phyloP scores from a whole-genome alignment of 202 grass and related monocot species.

The Saccharum hybrid region DNA sequence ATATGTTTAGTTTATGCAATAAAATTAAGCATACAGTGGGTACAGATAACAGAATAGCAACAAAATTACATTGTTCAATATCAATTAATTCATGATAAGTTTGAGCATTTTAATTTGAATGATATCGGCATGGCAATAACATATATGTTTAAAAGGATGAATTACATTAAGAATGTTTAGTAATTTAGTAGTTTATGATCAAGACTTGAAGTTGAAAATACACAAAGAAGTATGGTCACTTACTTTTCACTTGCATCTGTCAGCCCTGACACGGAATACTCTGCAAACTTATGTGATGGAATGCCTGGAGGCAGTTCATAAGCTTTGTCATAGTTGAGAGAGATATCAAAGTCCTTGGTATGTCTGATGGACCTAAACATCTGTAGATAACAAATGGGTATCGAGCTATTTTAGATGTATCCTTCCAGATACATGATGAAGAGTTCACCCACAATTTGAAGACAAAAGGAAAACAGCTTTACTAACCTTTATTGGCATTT shows the following conservation, averaged over 20 bases:
- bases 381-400: conserved; percentile 57
- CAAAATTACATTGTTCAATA: conserved; percentile 2
- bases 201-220: conserved; percentile 21
- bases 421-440: conserved; percentile 9
- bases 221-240: conserved; percentile 32
- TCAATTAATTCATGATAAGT: conserved; percentile 13
- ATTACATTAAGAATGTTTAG: conserved; percentile 1
- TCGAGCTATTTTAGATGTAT: conserved; percentile 29
- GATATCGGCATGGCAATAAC: conserved; percentile 20
- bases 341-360: conserved; percentile 88
- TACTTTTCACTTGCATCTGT: conserved; percentile 88
- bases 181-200: background rate
- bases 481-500: conserved; percentile 95
- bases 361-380: conserved; percentile 93
- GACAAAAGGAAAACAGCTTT: background rate
- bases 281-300: conserved; percentile 70
- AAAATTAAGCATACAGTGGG: conserved; percentile 9
- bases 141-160: background rate
- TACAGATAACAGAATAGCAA: conserved; percentile 21
- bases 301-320: conserved; percentile 78
- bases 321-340: conserved; percentile 80
- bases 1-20: conserved; percentile 32
- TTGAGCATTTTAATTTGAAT: conserved; percentile 25
- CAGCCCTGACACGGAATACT: conserved; percentile 82
- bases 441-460: background rate